Conservation (phyloP, 257 asterid genomes). For the Asclepias syriaca region DNA sequence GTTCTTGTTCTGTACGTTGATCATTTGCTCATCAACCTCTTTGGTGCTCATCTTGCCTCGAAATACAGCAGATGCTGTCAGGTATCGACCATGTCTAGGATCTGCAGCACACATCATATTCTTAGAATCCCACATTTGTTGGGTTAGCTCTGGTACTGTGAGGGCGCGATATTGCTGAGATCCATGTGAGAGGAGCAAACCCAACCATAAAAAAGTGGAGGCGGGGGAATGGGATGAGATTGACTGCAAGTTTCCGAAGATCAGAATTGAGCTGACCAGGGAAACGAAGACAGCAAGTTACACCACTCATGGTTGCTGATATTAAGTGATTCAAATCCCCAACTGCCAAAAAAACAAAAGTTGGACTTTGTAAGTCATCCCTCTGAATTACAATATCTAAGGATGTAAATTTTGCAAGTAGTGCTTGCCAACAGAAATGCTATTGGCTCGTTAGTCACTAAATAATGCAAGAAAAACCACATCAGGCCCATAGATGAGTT, state of each 20-base stretch:
- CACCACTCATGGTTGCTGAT: slow-evolving; percentile 16
- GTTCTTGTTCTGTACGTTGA: slow-evolving; percentile 14
- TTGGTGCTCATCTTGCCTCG: slow-evolving; percentile 16
- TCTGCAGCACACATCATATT: slow-evolving; percentile 17
- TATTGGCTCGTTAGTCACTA: neutral
- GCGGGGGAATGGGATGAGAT: slow-evolving; percentile 14
- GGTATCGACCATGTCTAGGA: slow-evolving; percentile 12
- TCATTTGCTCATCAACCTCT: slow-evolving; percentile 16
- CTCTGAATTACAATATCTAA: neutral
- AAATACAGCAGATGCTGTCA: slow-evolving; percentile 12
- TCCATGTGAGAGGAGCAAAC: slow-evolving; percentile 15
- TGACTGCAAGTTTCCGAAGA: neutral
- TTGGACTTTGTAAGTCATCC: neutral
- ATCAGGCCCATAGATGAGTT: neutral
- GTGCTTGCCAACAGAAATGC: neutral
- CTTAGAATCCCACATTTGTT: slow-evolving; percentile 18
- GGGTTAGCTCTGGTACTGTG: slow-evolving; percentile 9
- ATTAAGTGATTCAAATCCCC: slow-evolving; percentile 14
- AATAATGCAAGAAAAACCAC: neutral
- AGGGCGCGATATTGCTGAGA: slow-evolving; percentile 9
- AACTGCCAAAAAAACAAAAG: slow-evolving; percentile 3
- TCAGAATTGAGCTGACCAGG: slow-evolving; percentile 14
- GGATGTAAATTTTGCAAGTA: neutral
- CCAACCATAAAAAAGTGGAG: slow-evolving; percentile 15
- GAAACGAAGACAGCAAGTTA: slow-evolving; percentile 9